Conservation (phyloP, 2,329 filamentous ascomycete genomes). For the Cytospora leucostoma region DNA sequence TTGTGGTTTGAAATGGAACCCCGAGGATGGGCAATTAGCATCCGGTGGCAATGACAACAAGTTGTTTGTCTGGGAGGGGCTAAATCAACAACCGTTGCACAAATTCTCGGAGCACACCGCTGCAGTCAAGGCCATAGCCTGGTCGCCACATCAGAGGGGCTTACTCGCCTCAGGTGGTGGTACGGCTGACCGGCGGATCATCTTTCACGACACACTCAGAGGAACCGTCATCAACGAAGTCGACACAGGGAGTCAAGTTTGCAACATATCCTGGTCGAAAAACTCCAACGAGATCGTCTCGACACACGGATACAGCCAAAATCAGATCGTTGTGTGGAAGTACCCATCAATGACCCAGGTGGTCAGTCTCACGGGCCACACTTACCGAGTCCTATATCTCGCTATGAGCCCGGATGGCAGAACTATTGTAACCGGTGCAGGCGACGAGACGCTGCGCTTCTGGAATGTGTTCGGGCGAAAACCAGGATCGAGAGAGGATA, state of each 20-base stretch:
- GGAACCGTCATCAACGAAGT: constrained; percentile 81
- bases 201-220: constrained; percentile 95
- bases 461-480: constrained; percentile 95
- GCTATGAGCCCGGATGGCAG: constrained; percentile 97
- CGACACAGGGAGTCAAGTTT: constrained; percentile 98
- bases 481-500: constrained; percentile 69
- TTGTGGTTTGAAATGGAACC: constrained; percentile 95
- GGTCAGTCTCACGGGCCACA: constrained; percentile 91
- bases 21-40: constrained; percentile 90
- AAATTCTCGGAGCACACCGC: constrained; percentile 95
- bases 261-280: constrained; percentile 95
- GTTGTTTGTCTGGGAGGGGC: constrained; percentile 96
- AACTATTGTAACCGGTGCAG: constrained; percentile 91
- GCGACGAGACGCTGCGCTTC: constrained; percentile 93
- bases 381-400: constrained; percentile 92
- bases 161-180: constrained; percentile 94
- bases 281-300: constrained; percentile 97
- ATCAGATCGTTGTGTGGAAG: constrained; percentile 99
- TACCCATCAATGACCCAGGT: constrained; percentile 98
- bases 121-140: constrained; percentile 95
- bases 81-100: constrained; percentile 87
- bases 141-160: constrained; percentile 94
- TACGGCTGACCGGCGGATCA: constrained; percentile 93
- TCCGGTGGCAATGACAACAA: constrained; percentile 99
- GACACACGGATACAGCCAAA: constrained; percentile 96